phyloP scores from a whole-genome alignment of 495 filamentous ascomycete species.

The Patellaria atrata region DNA sequence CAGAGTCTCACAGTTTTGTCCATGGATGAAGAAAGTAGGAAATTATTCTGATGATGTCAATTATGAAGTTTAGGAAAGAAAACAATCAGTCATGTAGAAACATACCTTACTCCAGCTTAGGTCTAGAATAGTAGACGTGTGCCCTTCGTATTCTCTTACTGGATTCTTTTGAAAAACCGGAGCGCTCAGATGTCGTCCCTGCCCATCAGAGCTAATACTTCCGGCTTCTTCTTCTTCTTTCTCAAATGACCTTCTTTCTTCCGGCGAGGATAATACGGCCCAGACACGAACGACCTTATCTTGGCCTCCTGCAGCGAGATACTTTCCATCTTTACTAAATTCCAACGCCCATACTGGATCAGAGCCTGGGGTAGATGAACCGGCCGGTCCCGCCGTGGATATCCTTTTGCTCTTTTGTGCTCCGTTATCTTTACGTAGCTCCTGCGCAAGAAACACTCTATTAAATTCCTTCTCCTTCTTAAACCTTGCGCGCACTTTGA shows the following conservation, averaged over 20 bases:
- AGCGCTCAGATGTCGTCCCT: constrained; percentile 49
- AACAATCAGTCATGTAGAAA: not conserved
- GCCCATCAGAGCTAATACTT: constrained; percentile 33
- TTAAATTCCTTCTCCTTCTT: constrained; percentile 78
- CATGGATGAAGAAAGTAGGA: constrained; percentile 92
- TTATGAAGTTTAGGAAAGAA: not conserved
- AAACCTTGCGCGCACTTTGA: constrained; percentile 65
- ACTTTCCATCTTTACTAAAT: constrained; percentile 87
- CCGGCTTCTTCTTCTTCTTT: constrained; percentile 48
- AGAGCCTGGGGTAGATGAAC: constrained; percentile 13
- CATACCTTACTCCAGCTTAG: constrained; percentile 89
- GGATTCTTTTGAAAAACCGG: constrained; percentile 80
- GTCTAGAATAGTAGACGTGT: constrained; percentile 77
- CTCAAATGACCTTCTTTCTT: constrained; percentile 60
- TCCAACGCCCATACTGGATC: constrained; percentile 78
- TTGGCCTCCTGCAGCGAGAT: constrained; percentile 77
- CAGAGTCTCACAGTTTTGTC: constrained; percentile 95
- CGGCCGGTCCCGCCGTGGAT: constrained; percentile 5
- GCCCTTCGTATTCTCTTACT: constrained; percentile 64
- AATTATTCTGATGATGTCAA: constrained; percentile 55
- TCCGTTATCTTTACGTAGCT: constrained; percentile 36
- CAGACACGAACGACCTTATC: constrained; percentile 81
- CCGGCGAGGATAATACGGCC: constrained; percentile 69
- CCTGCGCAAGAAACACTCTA: constrained; percentile 80
- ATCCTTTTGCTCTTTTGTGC: constrained; percentile 14